phyloP scores from a whole-genome alignment of 148 eudicot genomes.

The Diospyros kaki region DNA sequence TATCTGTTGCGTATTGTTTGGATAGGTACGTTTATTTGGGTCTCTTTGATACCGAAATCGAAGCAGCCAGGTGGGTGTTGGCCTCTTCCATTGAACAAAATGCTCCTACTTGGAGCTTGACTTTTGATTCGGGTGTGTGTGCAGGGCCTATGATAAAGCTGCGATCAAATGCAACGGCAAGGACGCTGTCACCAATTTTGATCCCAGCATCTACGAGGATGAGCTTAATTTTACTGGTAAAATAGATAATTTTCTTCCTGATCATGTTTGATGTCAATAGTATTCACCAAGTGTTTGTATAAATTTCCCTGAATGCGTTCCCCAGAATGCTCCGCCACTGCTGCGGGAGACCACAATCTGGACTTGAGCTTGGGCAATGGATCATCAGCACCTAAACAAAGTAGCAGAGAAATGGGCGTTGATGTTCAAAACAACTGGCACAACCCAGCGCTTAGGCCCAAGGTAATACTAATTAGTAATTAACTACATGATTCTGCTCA shows the following conservation, averaged over 20 bases:
- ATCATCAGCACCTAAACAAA: constrained; percentile 33
- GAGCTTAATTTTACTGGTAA: constrained; percentile 55
- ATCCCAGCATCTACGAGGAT: constrained; percentile 75
- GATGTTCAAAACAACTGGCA: constrained; percentile 21
- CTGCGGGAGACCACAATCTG: constrained; percentile 58
- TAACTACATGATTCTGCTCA: background rate
- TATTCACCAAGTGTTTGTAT: too few species aligned
- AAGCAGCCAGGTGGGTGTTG: constrained; percentile 76
- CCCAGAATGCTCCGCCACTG: constrained; percentile 33
- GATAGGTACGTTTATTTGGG: constrained; percentile 96
- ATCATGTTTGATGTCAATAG: too few species aligned
- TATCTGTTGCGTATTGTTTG: background rate
- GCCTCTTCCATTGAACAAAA: background rate
- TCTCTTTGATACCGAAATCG: constrained; percentile 86
- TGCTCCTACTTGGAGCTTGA: background rate
- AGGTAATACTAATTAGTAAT: constrained; percentile 25
- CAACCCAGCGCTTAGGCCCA: constrained; percentile 41
- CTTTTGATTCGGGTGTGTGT: background rate
- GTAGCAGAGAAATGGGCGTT: constrained; percentile 22
- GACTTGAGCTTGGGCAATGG: constrained; percentile 82
- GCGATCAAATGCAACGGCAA: constrained; percentile 91
- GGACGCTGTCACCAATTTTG: constrained; percentile 93
- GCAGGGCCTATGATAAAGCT: constrained; percentile 94
- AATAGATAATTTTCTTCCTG: too few species aligned
- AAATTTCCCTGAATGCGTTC: too few species aligned